Evolutionary conservation across 2,329 filamentous ascomycete species (phyloP), one percentile per base, ranked within the genome.

Genomic region (Onygenales sp.): DNA sequence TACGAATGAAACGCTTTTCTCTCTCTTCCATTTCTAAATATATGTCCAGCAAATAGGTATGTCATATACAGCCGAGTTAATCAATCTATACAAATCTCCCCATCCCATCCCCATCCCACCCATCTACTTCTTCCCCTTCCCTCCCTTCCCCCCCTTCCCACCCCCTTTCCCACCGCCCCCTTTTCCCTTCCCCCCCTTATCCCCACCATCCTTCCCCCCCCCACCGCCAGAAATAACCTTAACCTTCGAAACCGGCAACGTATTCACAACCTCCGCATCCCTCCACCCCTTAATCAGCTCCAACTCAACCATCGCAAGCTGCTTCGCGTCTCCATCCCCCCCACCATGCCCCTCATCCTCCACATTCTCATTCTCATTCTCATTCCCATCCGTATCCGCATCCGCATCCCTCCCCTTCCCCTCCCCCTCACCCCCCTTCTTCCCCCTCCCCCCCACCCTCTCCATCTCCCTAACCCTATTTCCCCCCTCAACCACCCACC

Each of bases 271-370:
- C 64, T 37, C 70, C 70, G 1, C 84, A 21, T 88, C 82, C 70
- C 90, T 93, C 74, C 90, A 83, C 0, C 76, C 81, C 70, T 86
- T 86, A 56, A 97, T 79, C 37, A 95, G 72, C 67, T 95, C 91
- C n/a, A 87, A 80, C 70, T 97, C 93, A 13, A 84, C 75, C 0
- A 87, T 88, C 83, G 89, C 93, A 69, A 95, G 87, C 33, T 55
- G 42, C 14, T 46, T 39, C 27, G 21, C 11, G 3, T 39, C 14
- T 63, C 80, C 81, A 74, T 95, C 89, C 9, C 72, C 68, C 39
- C 76, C 73, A 54, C 72, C 59, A 17, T 67, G 61, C 1, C 67
- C 67, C 33, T 59, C 71, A 64, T 85, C 82, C 63, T 88, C 84
- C 0, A 86, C 66, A 8, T 13, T 21, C 10, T 4, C 11, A 14